Evolutionary conservation across 257 asterid species (phyloP), one percentile per base, ranked within the genome.

Genomic region (Misopates orontium): DNA sequence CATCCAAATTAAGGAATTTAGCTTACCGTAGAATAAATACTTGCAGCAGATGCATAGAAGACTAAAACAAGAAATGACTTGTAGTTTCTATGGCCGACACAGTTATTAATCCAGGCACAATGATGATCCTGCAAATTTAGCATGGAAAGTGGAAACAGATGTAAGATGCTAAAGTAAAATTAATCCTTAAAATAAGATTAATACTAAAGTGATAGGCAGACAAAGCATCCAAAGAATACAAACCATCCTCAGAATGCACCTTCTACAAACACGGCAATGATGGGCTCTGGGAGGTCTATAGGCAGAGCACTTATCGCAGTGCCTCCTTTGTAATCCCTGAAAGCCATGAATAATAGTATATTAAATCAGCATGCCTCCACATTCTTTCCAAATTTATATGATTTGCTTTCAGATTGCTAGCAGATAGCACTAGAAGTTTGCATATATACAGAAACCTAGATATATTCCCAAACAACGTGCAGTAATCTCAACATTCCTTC

Each of bases 231-330:
- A 68, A 64, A 57, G 64, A 70, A 68, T 71, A 83, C 90, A 77
- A 85, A 90, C 99, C 99, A 94, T 94, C 75, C 80, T 88, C 79
- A 94, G 72, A 73, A 94, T 80, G 86, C 97, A 94, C 89, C 84
- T 90, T 83, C 84, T 77, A 78, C 97, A 94, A 62, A 86, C 84
- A 59, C 97, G 99, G 64, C 97, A 94, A 80, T 94, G 99, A 76
- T 94, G 99, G 71, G 96, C 77, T 75, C 97, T 80, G 4, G 99
- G 96, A 45, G 96, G 99, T 74, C 82, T 94, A 78, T 72, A 71
- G 16, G 70, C 76, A 18, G 92, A 82, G 70, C 99, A 90, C 74
- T 90, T 90, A 63, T 88, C 96, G 62, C 99, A 94, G 6, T 10
- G 73, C 70, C 71, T 76, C 63, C 24, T 65, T 55, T 65, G 70